phyloP scores from a whole-genome alignment of 176 grass and related monocot species.

The Oryza rufipogon region DNA sequence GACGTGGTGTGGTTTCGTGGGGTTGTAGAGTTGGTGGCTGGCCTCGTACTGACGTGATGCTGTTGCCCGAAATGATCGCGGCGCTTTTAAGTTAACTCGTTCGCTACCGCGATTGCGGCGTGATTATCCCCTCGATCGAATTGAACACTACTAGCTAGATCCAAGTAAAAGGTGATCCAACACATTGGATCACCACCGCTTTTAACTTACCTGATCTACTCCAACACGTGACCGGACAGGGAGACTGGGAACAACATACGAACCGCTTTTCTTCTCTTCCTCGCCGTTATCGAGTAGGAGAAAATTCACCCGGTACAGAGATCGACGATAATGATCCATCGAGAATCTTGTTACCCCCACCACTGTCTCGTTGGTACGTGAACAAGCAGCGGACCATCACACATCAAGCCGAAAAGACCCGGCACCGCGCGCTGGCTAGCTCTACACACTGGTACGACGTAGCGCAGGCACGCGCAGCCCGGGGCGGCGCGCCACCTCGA shows the following conservation, averaged over 20 bases:
- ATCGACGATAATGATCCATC: background rate
- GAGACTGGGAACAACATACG: background rate
- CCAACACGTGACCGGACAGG: constrained; percentile 33
- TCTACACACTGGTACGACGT: background rate
- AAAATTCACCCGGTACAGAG: background rate
- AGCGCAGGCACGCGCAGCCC: background rate
- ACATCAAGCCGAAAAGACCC: constrained; percentile 8
- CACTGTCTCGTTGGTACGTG: constrained; percentile 3
- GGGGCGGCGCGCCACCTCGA: constrained; percentile 44
- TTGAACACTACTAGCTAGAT: too few species aligned
- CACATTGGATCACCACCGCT: constrained; percentile 1
- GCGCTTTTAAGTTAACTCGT: background rate
- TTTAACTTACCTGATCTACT: constrained; percentile 47
- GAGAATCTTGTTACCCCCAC: constrained; percentile 10
- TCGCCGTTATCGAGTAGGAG: background rate
- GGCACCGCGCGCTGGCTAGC: background rate
- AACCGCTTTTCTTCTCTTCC: background rate
- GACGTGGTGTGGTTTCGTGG: background rate
- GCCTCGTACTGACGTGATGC: constrained; percentile 5
- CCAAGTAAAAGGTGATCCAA: constrained; percentile 4
- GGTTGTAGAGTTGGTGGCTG: background rate
- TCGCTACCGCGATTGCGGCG: background rate
- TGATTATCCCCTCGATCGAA: background rate
- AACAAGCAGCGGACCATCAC: background rate
- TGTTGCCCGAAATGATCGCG: background rate